Conservation (phyloP, 2,329 filamentous ascomycete genomes). For the Xylariaceae sp. region DNA sequence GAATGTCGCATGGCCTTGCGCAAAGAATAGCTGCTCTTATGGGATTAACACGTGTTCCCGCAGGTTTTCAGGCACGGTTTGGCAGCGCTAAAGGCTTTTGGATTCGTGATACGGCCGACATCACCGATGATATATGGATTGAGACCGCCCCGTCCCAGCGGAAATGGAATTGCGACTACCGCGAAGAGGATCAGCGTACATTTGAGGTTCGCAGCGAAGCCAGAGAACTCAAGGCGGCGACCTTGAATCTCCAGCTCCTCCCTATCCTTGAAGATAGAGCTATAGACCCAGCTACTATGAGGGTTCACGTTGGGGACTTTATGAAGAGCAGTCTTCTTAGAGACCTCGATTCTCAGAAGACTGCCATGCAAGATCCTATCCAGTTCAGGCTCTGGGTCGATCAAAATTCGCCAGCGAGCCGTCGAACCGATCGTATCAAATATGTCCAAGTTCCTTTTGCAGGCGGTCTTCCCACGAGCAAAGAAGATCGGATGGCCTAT, state of each 20-base stretch:
- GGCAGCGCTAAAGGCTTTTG: slow-evolving; percentile 77
- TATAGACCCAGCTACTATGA: slow-evolving; percentile 47
- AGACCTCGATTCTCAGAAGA: slow-evolving; percentile 52
- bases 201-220: slow-evolving; percentile 64
- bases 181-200: slow-evolving; percentile 56
- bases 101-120: slow-evolving; percentile 60
- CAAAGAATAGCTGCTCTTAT: slow-evolving; percentile 53
- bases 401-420: slow-evolving; percentile 37
- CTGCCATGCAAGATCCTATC: slow-evolving; percentile 52
- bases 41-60: slow-evolving; percentile 57
- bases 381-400: slow-evolving; percentile 59
- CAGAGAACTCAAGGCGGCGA: slow-evolving; percentile 51
- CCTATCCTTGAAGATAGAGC: slow-evolving; percentile 67
- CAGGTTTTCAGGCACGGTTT: slow-evolving; percentile 70
- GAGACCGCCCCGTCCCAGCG: slow-evolving; percentile 67
- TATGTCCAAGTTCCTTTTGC: slow-evolving; percentile 46
- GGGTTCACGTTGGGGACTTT: slow-evolving; percentile 49
- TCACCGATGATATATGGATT: slow-evolving; percentile 61
- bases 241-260: slow-evolving; percentile 69
- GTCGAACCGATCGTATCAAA: slow-evolving; percentile 42
- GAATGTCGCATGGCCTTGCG: slow-evolving; percentile 65
- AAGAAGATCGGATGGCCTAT: slow-evolving; percentile 55
- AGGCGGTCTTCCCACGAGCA: slow-evolving; percentile 52
- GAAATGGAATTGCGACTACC: slow-evolving; percentile 63
- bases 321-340: slow-evolving; percentile 40